These are phyloP conservation scores for Irpex sp. DNA, from an alignment of 1,284 basidiomycete genomes.

Conservation along the genomic window DNA sequence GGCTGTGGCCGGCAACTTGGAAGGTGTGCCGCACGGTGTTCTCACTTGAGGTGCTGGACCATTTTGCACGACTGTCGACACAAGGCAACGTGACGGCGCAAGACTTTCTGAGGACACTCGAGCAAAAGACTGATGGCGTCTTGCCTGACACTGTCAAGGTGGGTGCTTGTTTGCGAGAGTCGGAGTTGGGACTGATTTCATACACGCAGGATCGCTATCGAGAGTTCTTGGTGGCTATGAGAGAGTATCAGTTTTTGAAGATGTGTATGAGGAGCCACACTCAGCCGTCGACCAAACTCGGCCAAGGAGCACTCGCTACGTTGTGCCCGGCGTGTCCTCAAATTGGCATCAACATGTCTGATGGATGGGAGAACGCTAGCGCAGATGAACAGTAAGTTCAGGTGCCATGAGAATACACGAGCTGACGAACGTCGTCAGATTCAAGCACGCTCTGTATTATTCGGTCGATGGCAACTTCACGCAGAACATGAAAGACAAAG, in stretches of 20 bases:
- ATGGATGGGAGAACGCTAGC: constrained; percentile 1
- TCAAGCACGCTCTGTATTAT: constrained; percentile 10
- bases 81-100: constrained; percentile 9
- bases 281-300: background rate
- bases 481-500: constrained; percentile 10
- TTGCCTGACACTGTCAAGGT: constrained; percentile 3
- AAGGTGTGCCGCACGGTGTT: constrained; percentile 9
- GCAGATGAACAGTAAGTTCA: background rate
- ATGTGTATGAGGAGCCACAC: background rate
- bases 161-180: background rate
- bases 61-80: constrained; percentile 10
- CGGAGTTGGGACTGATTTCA: background rate
- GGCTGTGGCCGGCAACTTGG: constrained; percentile 17
- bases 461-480: constrained; percentile 14
- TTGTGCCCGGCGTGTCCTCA: constrained; percentile 19
- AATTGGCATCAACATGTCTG: constrained; percentile 17
- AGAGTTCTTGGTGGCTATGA: constrained; percentile 12
- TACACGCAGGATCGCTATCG: constrained; percentile 14
- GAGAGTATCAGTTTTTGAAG: constrained; percentile 10
- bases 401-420: background rate
- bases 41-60: constrained; percentile 8
- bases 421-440: constrained; percentile 6
- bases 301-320: constrained; percentile 5
- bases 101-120: constrained; percentile 12
- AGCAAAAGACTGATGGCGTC: constrained; percentile 10